Evolutionary conservation across 805 yeast genomes (phyloP).

Genomic region (Starmerella tilneyi): DNA sequence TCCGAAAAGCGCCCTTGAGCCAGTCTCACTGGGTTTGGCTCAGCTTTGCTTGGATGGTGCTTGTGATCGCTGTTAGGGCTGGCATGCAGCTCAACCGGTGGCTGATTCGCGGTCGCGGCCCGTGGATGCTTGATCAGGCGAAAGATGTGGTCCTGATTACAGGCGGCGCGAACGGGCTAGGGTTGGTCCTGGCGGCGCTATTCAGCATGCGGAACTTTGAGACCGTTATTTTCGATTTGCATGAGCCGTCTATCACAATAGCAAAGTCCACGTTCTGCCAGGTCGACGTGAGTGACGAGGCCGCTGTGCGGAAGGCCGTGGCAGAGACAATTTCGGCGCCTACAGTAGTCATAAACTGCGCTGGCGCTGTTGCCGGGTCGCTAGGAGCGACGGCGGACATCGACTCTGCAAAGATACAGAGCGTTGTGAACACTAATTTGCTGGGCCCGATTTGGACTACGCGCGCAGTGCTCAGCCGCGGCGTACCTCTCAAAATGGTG

Average conservation of each 20-base stretch:
- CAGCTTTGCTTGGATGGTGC: conserved; percentile 7
- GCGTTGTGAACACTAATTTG: conserved; percentile 49
- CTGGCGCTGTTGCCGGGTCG: conserved; percentile 69
- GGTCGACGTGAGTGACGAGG: conserved; percentile 17
- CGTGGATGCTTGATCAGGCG: conserved; percentile 5
- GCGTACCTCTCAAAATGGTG: conserved; percentile 40
- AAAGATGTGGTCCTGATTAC: conserved; percentile 22
- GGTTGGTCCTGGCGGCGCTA: conserved; percentile 23
- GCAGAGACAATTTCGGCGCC: conserved; percentile 69
- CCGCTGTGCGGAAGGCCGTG: conserved; percentile 58
- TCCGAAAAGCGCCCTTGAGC: not conserved
- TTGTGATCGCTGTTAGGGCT: not conserved
- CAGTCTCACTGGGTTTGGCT: conserved; percentile 6
- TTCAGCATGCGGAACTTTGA: conserved; percentile 18
- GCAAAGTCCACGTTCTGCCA: conserved; percentile 7
- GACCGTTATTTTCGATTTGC: conserved; percentile 20
- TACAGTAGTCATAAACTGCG: conserved; percentile 74
- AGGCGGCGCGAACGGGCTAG: conserved; percentile 27
- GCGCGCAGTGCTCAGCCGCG: conserved; percentile 31
- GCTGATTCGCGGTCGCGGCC: not conserved
- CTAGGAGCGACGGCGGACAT: conserved; percentile 33
- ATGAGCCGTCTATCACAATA: conserved; percentile 14
- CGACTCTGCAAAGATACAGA: conserved; percentile 38
- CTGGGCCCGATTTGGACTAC: conserved; percentile 55
- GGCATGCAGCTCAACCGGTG: conserved; percentile 3